Percentiles rank a stretch among this genome's conserved stretches.
These are phyloP conservation scores for Shiraia sp. DNA, from an alignment of 2,329 filamentous ascomycete genomes.

Conservation along the genomic window DNA sequence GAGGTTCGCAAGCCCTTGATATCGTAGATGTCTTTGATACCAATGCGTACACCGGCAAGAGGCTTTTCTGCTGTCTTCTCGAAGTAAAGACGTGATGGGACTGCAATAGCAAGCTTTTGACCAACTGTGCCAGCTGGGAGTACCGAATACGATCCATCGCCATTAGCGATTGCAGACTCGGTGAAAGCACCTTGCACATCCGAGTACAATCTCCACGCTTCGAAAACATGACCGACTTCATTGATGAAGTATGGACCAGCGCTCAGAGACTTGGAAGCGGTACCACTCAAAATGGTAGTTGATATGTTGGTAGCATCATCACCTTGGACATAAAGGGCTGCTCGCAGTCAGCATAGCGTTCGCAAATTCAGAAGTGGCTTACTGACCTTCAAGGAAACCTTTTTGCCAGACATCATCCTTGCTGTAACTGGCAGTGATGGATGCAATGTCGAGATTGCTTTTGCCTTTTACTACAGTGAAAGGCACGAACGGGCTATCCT, in stretches of 20 bases:
- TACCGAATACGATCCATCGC: conserved; percentile 48
- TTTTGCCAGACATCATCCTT: conserved; percentile 49
- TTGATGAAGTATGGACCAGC: conserved; percentile 58
- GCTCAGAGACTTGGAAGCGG: conserved; percentile 35
- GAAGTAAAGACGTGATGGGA: conserved; percentile 65
- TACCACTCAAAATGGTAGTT: conserved; percentile 17
- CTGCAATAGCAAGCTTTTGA: conserved; percentile 49
- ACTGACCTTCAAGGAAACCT: conserved; percentile 44
- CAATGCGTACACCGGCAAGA: conserved; percentile 63
- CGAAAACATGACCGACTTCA: conserved; percentile 50
- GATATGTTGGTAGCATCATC: conserved; percentile 28
- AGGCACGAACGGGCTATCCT: conserved; percentile 37
- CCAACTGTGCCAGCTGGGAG: conserved; percentile 41
- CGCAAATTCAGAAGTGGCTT: background rate
- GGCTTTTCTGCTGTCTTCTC: conserved; percentile 58
- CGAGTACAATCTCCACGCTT: conserved; percentile 56
- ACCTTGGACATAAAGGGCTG: conserved; percentile 28
- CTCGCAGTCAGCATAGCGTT: conserved; percentile 28
- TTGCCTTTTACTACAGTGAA: conserved; percentile 44
- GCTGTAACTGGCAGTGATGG: conserved; percentile 32
- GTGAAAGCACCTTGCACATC: conserved; percentile 56
- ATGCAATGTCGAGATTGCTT: conserved; percentile 19
- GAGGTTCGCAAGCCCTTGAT: conserved; percentile 61
- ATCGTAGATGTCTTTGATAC: conserved; percentile 66
- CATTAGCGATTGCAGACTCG: conserved; percentile 48